phyloP scores from a whole-genome alignment of 2,329 filamentous ascomycete species.

The Teratosphaeria gauchensis region DNA sequence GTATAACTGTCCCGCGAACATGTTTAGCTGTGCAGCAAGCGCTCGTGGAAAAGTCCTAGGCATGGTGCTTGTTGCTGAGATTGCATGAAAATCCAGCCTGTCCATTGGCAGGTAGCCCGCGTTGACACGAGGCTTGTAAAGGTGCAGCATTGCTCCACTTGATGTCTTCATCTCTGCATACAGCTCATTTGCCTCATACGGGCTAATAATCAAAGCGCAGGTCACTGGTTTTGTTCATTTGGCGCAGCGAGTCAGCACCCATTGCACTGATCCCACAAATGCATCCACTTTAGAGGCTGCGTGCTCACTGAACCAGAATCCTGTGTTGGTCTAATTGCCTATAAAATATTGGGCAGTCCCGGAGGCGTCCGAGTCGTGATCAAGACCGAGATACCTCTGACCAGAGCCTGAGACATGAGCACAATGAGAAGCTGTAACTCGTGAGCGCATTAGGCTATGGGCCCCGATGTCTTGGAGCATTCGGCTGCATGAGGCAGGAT shows the following conservation, averaged over 20 bases:
- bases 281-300: slow-evolving; percentile 27
- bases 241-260: slow-evolving; percentile 36
- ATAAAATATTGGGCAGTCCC: too few species aligned
- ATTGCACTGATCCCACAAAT: slow-evolving; percentile 47
- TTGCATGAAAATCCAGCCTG: slow-evolving; percentile 35
- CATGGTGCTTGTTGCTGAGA: slow-evolving; percentile 19
- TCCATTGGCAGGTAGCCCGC: slow-evolving; percentile 33
- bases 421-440: too few species aligned
- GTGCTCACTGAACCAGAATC: neutral
- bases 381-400: too few species aligned
- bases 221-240: slow-evolving; percentile 5
- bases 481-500: too few species aligned
- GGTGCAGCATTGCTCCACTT: slow-evolving; percentile 30
- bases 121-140: slow-evolving; percentile 42
- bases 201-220: slow-evolving; percentile 48
- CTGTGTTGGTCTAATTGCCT: too few species aligned
- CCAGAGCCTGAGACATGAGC: too few species aligned
- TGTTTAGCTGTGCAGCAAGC: slow-evolving; percentile 44
- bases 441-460: too few species aligned
- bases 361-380: too few species aligned
- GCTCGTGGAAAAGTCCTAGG: slow-evolving; percentile 13
- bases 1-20: slow-evolving; percentile 62
- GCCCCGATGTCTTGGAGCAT: too few species aligned
- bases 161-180: slow-evolving; percentile 30
- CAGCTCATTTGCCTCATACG: slow-evolving; percentile 49